Percentiles rank a stretch among this genome's conserved stretches.
Evolutionary conservation across 2,329 filamentous ascomycete genomes (phyloP).

Genomic region (Fusarium sororula): DNA sequence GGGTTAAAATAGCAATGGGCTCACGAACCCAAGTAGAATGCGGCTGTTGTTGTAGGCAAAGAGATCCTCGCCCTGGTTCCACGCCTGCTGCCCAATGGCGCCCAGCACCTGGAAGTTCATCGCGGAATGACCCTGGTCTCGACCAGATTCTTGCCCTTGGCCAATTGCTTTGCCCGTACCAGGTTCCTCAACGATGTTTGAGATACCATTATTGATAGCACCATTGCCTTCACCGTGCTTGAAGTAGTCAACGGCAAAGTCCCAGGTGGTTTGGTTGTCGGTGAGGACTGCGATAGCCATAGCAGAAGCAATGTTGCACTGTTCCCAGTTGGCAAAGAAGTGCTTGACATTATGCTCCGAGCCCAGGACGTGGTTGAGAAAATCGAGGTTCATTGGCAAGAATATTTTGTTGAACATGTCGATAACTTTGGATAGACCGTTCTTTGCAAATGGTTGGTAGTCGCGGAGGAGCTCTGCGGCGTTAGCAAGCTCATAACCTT

Average conservation of each 20-base stretch:
- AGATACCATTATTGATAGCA: slow-evolving; percentile 3
- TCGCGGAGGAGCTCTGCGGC: slow-evolving; percentile 54
- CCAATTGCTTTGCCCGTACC: slow-evolving; percentile 5
- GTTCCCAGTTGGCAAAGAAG: slow-evolving; percentile 24
- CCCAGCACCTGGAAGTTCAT: slow-evolving; percentile 15
- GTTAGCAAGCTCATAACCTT: slow-evolving; percentile 59
- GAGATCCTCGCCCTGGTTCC: slow-evolving; percentile 22
- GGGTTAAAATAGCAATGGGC: accelerated
- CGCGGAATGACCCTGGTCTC: slow-evolving; percentile 21
- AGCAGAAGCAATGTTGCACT: slow-evolving; percentile 21
- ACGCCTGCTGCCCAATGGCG: slow-evolving; percentile 18
- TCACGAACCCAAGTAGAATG: slow-evolving; percentile 29
- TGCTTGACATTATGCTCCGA: slow-evolving; percentile 10
- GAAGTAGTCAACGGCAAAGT: slow-evolving; percentile 18
- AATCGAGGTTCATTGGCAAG: background rate
- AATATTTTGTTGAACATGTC: background rate
- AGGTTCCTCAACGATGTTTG: slow-evolving; percentile 8
- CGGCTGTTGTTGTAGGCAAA: slow-evolving; percentile 29
- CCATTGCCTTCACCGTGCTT: slow-evolving; percentile 18
- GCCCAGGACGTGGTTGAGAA: background rate
- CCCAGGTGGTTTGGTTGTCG: slow-evolving; percentile 5
- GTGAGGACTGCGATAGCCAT: slow-evolving; percentile 18
- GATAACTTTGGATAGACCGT: background rate
- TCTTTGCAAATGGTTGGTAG: slow-evolving; percentile 31
- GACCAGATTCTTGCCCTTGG: slow-evolving; percentile 27